Base-by-base conservation (phyloP, 2,329 filamentous ascomycete species). In the Scortechinia acanthostroma region DNA sequence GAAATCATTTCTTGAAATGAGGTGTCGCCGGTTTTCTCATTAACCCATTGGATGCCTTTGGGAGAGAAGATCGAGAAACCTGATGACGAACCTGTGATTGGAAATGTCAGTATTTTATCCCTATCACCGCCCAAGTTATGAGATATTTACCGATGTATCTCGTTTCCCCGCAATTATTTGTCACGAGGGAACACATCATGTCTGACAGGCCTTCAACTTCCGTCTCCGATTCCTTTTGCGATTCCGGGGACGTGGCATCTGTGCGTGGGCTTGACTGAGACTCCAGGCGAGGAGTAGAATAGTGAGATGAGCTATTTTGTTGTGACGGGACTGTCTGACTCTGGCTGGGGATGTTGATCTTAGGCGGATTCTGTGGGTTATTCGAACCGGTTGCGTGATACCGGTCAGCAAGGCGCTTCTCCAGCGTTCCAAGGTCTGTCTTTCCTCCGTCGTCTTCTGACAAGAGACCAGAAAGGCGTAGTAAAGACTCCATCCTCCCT, bases 51-150 rank as follows among this genome's bases (percentile, higher is more conserved):
- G 45, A 98, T 95, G 40, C 93, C 93, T 61, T 95, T 95, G 14
- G 91, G 93, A 0, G 91, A 97, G 69, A 98, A 97, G 55, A 98
- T 98, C 45, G 91, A 97, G 64, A 97, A 97, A 3, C 93, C 93
- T 2, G 93, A 98, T 0, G 91, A 97, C 0, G 91, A 96, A 21
- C 91, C 88, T 93, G 22, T 4, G n/a, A 10, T 44, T 20, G 13
- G 37, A 45, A 17, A 42, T 22, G 43, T 46, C 45, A 45, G n/a
- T 30, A n/a, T n/a, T n/a, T n/a, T n/a, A n/a, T n/a, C n/a, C 25
- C 10, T 30, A 10, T 30, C 10, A 30, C 10, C 25, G 10, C 25
- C 10, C n/a, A n/a, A 10, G n/a, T 30, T 10, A n/a, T 10, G 25
- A 30, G 10, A 13, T 10, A 6, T 75, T 44, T 73, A 91, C 89